Evolutionary conservation across 2,329 filamentous ascomycete species (phyloP).

Genomic region (Pseudopyrenochaeta lycopersici): DNA sequence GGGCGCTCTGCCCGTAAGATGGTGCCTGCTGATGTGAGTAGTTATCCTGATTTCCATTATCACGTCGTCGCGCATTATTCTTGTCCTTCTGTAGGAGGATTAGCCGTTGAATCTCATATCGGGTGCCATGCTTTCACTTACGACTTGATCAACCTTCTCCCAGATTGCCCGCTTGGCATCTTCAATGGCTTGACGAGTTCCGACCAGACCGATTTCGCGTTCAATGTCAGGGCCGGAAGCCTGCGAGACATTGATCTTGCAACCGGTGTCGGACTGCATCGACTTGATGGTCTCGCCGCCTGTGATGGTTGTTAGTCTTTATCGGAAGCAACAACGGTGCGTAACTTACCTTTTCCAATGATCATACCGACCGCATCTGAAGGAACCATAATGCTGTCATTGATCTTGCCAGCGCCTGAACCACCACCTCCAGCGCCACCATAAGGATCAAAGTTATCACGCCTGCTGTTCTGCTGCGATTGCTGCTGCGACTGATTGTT

Average conservation of each 20-base stretch:
- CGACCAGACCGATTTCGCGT: conserved; percentile 86
- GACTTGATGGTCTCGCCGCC: conserved; percentile 92
- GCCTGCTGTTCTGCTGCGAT: conserved; percentile 33
- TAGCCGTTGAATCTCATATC: conserved; percentile 13
- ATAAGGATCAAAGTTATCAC: conserved; percentile 50
- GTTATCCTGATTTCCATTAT: conserved; percentile 50
- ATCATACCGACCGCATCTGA: conserved; percentile 96
- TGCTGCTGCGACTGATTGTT: conserved; percentile 25
- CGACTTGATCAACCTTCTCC: conserved; percentile 90
- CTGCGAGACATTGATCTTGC: conserved; percentile 94
- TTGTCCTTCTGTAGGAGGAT: conserved; percentile 55
- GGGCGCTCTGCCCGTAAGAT: conserved; percentile 47
- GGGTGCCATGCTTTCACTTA: conserved; percentile 57
- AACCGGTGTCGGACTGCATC: conserved; percentile 86
- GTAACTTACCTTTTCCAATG: conserved; percentile 76
- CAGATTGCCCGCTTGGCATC: conserved; percentile 85
- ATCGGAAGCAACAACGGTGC: neutral
- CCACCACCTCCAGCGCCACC: conserved; percentile 50
- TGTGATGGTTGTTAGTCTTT: conserved; percentile 35
- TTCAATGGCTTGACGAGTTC: conserved; percentile 77
- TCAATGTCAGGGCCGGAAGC: conserved; percentile 81
- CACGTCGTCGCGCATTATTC: conserved; percentile 54
- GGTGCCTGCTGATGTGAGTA: conserved; percentile 58
- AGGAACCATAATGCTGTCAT: conserved; percentile 84
- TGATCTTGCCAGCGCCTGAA: conserved; percentile 66